phyloP scores from a whole-genome alignment of 345 rosid genomes.

The Euphorbia lathyris region DNA sequence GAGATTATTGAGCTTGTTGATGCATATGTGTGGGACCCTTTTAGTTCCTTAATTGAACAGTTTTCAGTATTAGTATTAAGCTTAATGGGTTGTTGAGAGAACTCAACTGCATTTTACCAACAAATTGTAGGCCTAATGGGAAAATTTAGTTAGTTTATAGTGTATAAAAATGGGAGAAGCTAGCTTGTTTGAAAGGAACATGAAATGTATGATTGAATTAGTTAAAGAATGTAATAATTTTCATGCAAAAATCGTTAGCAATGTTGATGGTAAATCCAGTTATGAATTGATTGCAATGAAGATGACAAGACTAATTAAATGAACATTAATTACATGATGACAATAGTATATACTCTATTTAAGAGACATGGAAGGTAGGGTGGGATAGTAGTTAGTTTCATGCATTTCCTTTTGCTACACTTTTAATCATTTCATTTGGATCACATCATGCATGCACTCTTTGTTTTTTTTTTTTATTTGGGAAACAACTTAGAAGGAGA shows the following conservation, averaged over 20 bases:
- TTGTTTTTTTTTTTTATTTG: no score
- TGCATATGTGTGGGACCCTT: not conserved
- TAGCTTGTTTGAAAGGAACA: not conserved
- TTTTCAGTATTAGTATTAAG: no score
- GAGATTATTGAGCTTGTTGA: not conserved
- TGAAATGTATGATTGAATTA: not conserved
- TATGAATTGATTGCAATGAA: not conserved
- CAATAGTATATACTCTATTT: constrained; percentile 2
- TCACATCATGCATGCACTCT: constrained; percentile 6
- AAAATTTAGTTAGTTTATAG: no score
- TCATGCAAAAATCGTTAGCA: not conserved
- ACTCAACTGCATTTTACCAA: constrained; percentile 21
- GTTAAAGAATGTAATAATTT: not conserved
- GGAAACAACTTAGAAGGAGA: no score
- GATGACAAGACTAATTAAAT: not conserved
- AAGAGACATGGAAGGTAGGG: not conserved
- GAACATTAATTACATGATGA: not conserved
- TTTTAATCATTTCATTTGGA: constrained; percentile 27
- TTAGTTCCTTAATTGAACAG: not conserved
- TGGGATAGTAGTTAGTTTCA: constrained; percentile 26
- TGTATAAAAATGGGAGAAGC: no score
- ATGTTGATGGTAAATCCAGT: not conserved
- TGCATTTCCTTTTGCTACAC: constrained; percentile 17
- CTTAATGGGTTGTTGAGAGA: constrained; percentile 8
- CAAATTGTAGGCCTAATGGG: no score